Base-by-base conservation (phyloP, 768 basidiomycete species). In the Exsudoporus frostii region DNA sequence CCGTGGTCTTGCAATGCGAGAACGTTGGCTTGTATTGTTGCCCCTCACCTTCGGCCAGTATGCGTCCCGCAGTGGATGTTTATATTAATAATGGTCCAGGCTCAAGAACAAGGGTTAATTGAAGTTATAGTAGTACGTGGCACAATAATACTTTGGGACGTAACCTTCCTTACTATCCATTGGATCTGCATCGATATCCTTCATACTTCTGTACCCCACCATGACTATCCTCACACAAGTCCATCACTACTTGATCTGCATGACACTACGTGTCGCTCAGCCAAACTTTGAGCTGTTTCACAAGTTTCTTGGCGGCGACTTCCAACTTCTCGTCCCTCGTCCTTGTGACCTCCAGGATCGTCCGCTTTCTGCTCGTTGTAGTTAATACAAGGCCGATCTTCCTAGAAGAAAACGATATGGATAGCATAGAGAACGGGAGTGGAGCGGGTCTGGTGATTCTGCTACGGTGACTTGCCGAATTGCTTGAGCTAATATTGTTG, bases 241-340 rank as follows among this genome's bases (percentile, higher is more conserved):
- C 2, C 24, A 29, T 22, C 10, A 17, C 8, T 7, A 9, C 19
- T 27, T 27, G 29, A 6, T 5, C 20, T 22, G 13, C 13, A 19
- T 19, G 50, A n/a, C 17, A 38, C 24, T 50, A 69, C 13, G 24
- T 39, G 14, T 61, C 59, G 40, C 37, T 60, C 63, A 83, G 56
- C 76, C 78, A 79, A 8, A 57, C 65, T 57, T 64, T 72, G 36
- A 88, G 66, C 59, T 79, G 76, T 47, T 57, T 68, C 1, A 81
- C 79, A 27, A 89, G 67, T 58, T 69, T 72, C 62, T 73, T 77
- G 29, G 85, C 86, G 1, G 79, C 66, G 4, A 68, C 61, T 66
- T 88, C 86, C 36, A 89, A 65, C 56, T 69, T 73, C 65, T 87
- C 85, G 34, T 82, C 77, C 52, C 74, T 74, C 11, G 69, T 68